Evolutionary conservation across 169 alveolate species (phyloP).

Genomic region (Plasmodium vinckei): DNA sequence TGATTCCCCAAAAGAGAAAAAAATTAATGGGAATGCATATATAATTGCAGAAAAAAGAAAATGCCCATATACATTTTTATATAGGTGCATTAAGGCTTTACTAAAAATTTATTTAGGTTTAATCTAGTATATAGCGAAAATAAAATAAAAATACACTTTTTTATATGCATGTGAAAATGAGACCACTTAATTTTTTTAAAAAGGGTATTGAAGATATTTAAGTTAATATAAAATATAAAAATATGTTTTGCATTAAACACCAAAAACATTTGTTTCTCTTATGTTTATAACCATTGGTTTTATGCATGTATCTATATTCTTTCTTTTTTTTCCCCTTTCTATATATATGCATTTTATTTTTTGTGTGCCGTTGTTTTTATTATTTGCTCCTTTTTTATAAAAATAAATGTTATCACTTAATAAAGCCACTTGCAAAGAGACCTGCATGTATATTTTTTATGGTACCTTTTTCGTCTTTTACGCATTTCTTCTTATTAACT

Average conservation of each 20-base stretch:
- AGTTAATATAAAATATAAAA: not conserved
- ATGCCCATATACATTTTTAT: conserved; percentile 4
- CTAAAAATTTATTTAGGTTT: conserved; percentile 63
- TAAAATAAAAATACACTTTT: conserved; percentile 16
- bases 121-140: conserved; percentile 51
- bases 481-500: conserved; percentile 4
- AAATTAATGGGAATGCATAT: conserved; percentile 7
- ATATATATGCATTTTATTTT: too few relatives aligned
- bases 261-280: not conserved
- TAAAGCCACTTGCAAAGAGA: conserved; percentile 43
- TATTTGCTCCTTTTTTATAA: conserved; percentile 1
- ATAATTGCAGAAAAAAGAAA: conserved; percentile 12
- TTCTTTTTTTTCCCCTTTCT: not conserved
- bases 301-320: conserved; percentile 6
- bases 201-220: conserved; percentile 24
- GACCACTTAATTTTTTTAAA: conserved; percentile 56
- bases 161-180: conserved; percentile 53
- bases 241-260: not conserved
- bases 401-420: not conserved
- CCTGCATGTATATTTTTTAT: conserved; percentile 18
- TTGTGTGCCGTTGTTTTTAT: conserved; percentile 2
- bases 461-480: not conserved
- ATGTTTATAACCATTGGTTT: not conserved
- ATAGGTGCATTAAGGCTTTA: conserved; percentile 55
- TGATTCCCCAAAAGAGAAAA: conserved; percentile 28